A percentile compares a stretch with the other conserved stretches of the same genome.
These are phyloP conservation scores for Dalechampia spathulata DNA, from an alignment of 441 rosid species.

Conservation along the genomic window DNA sequence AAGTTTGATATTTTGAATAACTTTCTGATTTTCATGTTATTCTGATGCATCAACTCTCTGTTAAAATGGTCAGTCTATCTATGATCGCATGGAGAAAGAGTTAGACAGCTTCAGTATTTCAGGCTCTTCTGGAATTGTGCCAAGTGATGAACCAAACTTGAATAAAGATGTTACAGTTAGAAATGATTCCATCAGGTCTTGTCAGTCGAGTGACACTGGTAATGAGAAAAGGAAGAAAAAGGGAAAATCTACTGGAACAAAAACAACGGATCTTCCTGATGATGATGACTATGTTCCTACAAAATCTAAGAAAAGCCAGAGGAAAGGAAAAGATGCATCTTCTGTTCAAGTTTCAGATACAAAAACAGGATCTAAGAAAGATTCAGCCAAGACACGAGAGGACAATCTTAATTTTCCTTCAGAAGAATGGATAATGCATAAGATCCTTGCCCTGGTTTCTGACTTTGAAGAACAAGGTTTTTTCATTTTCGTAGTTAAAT, in stretches of 20 bases:
- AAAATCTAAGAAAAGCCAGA: slow-evolving; percentile 84
- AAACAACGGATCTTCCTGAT: slow-evolving; percentile 49
- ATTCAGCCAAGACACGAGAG: slow-evolving; percentile 45
- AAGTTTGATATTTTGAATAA: neutral
- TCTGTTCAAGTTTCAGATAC: slow-evolving; percentile 44
- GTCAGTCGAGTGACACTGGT: slow-evolving; percentile 42
- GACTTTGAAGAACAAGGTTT: slow-evolving; percentile 88
- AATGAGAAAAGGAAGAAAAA: slow-evolving; percentile 68
- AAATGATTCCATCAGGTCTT: slow-evolving; percentile 38
- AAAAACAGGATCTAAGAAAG: slow-evolving; percentile 65
- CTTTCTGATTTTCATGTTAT: slow-evolving; percentile 6
- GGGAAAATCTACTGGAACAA: slow-evolving; percentile 61
- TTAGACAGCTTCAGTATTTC: slow-evolving; percentile 48
- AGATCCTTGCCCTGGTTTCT: slow-evolving; percentile 49
- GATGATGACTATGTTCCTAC: slow-evolving; percentile 52
- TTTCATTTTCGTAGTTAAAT: slow-evolving; percentile 8
- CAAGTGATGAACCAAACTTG: slow-evolving; percentile 28
- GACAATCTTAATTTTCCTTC: slow-evolving; percentile 54
- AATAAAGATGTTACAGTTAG: slow-evolving; percentile 40
- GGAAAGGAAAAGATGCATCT: slow-evolving; percentile 66
- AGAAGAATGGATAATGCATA: slow-evolving; percentile 70
- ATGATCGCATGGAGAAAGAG: slow-evolving; percentile 75
- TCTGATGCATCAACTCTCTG: slow-evolving; percentile 19
- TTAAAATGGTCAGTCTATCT: slow-evolving; percentile 50
- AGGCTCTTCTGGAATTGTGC: slow-evolving; percentile 30